Base-by-base conservation (phyloP, 352 stramenopile genomes). In the Pythium phragmitis region DNA sequence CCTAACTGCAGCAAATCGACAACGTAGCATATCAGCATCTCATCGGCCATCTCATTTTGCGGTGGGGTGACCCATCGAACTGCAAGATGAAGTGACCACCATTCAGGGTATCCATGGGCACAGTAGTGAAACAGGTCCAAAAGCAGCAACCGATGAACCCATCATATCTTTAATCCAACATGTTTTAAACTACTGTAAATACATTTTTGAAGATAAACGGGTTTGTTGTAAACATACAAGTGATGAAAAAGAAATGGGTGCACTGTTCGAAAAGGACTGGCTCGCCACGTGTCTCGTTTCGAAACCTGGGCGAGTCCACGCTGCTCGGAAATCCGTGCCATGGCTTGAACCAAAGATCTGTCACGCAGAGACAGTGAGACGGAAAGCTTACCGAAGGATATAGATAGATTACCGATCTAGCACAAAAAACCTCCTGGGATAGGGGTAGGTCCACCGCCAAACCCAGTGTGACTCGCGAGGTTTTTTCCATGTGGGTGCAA, bases 311-410 rank as follows among this genome's bases (percentile, higher is more conserved):
- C 58, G 39, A 67, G 16, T 54, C 46, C 4, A 60, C 60, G 14
- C 21, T 19, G 9, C 26, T 11, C 26, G 26, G 26, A 30, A 30
- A 30, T 30, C 26, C 26, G 26, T 30, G 26, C 26, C 26, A 30
- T 30, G 14, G 23, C n/a, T 39, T 48, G 36, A 48, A 59, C n/a
- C 37, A 28, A 60, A 59, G 62, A 69, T 60, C 63, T 64, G 63
- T 61, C 63, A 64, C 63, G 63, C 55, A 54, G 54, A 60, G 53
- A 51, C 55, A 55, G 33, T 42, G 23, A 17, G 23, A 7, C 13
- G 49, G 59, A 60, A 67, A 67, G 19, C 45, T 67, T 64, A 47
- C 58, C 34, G 58, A 58, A 65, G 59, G 65, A 72, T 72, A 63
- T 54, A 57, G 30, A 67, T 65, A 67, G 23, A 45, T 61, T 64